phyloP scores from a whole-genome alignment of 1,284 basidiomycete species.

The Flammula alnicola region DNA sequence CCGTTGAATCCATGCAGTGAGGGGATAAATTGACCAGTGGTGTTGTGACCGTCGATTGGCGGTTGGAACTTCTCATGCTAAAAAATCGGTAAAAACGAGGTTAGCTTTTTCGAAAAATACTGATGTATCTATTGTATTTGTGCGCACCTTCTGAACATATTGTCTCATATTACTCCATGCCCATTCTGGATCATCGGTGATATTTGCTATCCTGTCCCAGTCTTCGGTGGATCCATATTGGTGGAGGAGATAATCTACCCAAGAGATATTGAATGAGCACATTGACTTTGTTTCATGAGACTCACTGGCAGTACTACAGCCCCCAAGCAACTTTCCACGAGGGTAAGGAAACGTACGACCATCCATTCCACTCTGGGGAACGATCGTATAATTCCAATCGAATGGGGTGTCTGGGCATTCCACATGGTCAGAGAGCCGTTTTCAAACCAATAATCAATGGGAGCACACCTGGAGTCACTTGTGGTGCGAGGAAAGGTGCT shows the following conservation, averaged over 20 bases:
- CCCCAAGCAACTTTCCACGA: conserved; percentile 35
- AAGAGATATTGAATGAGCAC: not conserved
- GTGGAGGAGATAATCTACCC: conserved; percentile 40
- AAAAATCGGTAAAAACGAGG: not conserved
- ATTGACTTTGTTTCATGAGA: not conserved
- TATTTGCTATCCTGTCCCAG: conserved; percentile 37
- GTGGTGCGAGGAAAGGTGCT: conserved; percentile 9
- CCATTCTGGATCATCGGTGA: conserved; percentile 43
- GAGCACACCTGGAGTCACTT: conserved; percentile 6
- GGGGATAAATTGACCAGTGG: conserved; percentile 34
- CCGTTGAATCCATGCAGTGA: conserved; percentile 37
- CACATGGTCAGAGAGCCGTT: not conserved
- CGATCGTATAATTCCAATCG: conserved; percentile 36
- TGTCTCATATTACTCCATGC: conserved; percentile 38
- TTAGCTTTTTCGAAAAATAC: no score
- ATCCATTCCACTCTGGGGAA: conserved; percentile 29
- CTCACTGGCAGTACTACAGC: conserved; percentile 37
- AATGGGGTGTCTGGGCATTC: conserved; percentile 13
- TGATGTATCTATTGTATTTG: not conserved
- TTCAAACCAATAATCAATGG: not conserved
- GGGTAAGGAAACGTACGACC: conserved; percentile 28
- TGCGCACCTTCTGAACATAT: conserved; percentile 40
- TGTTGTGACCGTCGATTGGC: conserved; percentile 36
- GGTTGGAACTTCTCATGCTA: conserved; percentile 34
- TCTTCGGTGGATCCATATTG: conserved; percentile 42